Evolutionary conservation across 176 grass and related monocot genomes (phyloP).

Genomic region (Panicum miliaceum): DNA sequence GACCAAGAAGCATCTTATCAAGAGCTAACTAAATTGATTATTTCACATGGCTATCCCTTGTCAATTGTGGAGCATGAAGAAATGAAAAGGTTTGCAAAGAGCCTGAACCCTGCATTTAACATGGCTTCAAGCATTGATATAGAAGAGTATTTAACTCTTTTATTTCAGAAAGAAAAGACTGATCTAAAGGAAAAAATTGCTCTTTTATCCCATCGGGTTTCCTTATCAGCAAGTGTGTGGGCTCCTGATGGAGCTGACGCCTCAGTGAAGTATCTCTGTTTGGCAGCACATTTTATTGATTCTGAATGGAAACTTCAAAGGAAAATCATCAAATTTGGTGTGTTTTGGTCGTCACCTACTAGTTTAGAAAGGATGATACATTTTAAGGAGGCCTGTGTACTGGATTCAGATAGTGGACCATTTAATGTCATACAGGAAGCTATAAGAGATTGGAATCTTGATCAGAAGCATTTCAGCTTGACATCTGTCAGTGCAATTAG

Average conservation of each 20-base stretch:
- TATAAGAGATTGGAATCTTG: slow-evolving; percentile 69
- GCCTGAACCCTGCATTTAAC: slow-evolving; percentile 55
- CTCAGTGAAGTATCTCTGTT: slow-evolving; percentile 53
- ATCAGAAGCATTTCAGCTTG: slow-evolving; percentile 51
- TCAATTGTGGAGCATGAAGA: slow-evolving; percentile 60
- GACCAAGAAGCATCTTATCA: slow-evolving; percentile 54
- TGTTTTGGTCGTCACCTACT: slow-evolving; percentile 45
- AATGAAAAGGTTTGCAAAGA: slow-evolving; percentile 62
- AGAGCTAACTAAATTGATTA: slow-evolving; percentile 53
- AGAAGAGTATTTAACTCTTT: slow-evolving; percentile 54
- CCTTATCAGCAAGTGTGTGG: slow-evolving; percentile 58
- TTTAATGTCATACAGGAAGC: slow-evolving; percentile 58
- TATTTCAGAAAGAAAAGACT: slow-evolving; percentile 62
- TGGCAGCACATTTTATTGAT: slow-evolving; percentile 53
- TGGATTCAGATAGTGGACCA: slow-evolving; percentile 45
- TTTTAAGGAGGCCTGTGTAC: slow-evolving; percentile 45
- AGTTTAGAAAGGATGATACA: slow-evolving; percentile 56
- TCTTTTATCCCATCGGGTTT: slow-evolving; percentile 43
- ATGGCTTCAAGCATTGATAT: slow-evolving; percentile 58
- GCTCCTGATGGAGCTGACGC: slow-evolving; percentile 44
- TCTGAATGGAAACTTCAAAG: slow-evolving; percentile 59
- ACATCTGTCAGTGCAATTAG: slow-evolving; percentile 47
- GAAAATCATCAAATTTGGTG: slow-evolving; percentile 62
- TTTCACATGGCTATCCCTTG: slow-evolving; percentile 59
- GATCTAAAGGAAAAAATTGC: slow-evolving; percentile 61